Conservation (phyloP, 257 asterid species). For the Eustoma russellianum region DNA sequence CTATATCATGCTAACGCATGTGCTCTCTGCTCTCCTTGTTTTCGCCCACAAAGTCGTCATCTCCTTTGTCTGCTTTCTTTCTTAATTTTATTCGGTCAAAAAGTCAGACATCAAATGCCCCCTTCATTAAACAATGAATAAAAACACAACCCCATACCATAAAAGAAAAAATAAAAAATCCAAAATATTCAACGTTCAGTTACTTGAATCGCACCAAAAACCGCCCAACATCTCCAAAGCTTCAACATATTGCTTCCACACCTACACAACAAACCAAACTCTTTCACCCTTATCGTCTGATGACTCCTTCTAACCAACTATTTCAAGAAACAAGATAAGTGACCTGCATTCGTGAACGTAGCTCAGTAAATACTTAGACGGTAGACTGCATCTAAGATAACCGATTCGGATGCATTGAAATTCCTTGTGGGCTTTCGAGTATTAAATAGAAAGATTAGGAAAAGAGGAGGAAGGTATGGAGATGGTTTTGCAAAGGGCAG, state of each 20-base stretch:
- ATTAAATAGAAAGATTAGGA: conserved; percentile 17
- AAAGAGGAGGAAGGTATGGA: conserved; percentile 9
- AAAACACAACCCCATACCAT: conserved; percentile 7
- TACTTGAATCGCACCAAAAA: too few relatives aligned
- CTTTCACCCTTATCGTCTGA: conserved; percentile 26
- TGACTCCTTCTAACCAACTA: conserved; percentile 27
- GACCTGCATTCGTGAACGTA: too few relatives aligned
- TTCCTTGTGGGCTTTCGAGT: background rate
- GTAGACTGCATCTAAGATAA: too few relatives aligned
- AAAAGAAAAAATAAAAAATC: too few relatives aligned
- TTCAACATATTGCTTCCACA: conserved; percentile 24
- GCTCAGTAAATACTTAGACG: too few relatives aligned
- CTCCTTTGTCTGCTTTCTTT: conserved; percentile 32
- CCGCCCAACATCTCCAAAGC: conserved; percentile 26
- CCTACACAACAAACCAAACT: conserved; percentile 21
- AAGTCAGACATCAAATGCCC: conserved; percentile 28
- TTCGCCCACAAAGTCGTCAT: conserved; percentile 40
- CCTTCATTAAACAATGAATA: conserved; percentile 9
- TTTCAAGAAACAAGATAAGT: conserved; percentile 12
- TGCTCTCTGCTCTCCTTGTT: conserved; percentile 46
- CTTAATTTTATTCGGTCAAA: conserved; percentile 12
- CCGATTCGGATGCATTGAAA: too few relatives aligned
- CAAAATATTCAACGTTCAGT: background rate
- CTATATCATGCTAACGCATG: conserved; percentile 35
- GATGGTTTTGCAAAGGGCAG: conserved; percentile 50